These are phyloP conservation scores for Hypomontagnella submonticulosa DNA, from an alignment of 495 filamentous ascomycete genomes.

Conservation along the genomic window DNA sequence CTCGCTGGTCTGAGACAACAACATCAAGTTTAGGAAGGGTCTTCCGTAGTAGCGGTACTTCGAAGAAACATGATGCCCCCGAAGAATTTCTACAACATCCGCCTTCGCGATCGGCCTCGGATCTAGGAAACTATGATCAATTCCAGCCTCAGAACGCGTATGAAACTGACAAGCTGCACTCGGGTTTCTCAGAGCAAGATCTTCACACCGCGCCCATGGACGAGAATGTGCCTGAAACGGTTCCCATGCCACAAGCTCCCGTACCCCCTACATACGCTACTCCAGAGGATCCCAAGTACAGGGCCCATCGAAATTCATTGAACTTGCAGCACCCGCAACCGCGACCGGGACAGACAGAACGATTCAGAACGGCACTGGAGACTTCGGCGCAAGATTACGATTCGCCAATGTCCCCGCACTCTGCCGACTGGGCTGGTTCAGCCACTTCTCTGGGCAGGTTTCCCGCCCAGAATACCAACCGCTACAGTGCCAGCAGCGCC, in stretches of 20 bases:
- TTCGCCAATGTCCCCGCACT: conserved; percentile 72
- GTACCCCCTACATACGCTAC: conserved; percentile 54
- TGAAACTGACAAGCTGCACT: conserved; percentile 77
- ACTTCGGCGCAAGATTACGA: conserved; percentile 78
- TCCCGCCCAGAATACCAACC: conserved; percentile 50
- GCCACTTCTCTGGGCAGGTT: conserved; percentile 63
- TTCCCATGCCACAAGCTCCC: conserved; percentile 29
- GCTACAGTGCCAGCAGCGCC: conserved; percentile 58
- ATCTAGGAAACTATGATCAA: conserved; percentile 72
- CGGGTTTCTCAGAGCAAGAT: conserved; percentile 68
- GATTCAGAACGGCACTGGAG: conserved; percentile 84
- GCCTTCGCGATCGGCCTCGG: conserved; percentile 77
- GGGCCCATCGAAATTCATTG: conserved; percentile 87
- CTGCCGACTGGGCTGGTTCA: conserved; percentile 77
- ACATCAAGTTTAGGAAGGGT: conserved; percentile 69
- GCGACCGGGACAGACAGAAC: conserved; percentile 80
- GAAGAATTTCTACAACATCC: conserved; percentile 53
- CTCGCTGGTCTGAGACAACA: conserved; percentile 97
- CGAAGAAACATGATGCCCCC: conserved; percentile 57
- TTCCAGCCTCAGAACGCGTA: conserved; percentile 72
- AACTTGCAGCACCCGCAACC: conserved; percentile 93
- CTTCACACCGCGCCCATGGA: conserved; percentile 39
- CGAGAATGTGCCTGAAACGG: conserved; percentile 19
- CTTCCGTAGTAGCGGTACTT: conserved; percentile 63
- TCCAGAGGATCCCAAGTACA: conserved; percentile 90